Conservation (phyloP, 2,329 filamentous ascomycete species). For the Talaromyces sp. region DNA sequence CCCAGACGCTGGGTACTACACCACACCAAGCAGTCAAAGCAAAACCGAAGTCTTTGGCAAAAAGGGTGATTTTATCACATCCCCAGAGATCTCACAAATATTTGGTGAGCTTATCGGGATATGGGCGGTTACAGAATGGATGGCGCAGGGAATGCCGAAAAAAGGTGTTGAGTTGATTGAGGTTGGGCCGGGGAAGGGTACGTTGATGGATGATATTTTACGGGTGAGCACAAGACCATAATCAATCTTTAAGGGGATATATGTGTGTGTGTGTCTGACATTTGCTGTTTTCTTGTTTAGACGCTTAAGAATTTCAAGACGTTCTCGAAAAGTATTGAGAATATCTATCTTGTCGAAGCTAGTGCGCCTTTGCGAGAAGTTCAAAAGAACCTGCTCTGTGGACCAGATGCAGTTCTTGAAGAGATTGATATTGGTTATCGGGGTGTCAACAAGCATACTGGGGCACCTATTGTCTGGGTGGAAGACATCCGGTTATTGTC, state of each 20-base stretch:
- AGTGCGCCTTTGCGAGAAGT: slow-evolving; percentile 69
- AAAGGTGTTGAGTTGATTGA: slow-evolving; percentile 84
- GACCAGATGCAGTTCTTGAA: slow-evolving; percentile 59
- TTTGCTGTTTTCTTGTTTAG: slow-evolving; percentile 40
- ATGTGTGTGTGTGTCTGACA: not conserved
- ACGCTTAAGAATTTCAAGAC: slow-evolving; percentile 78
- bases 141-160: slow-evolving; percentile 72
- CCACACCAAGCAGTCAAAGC: slow-evolving; percentile 65
- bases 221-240: slow-evolving; percentile 54
- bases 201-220: slow-evolving; percentile 93
- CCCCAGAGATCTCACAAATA: slow-evolving; percentile 93
- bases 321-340: slow-evolving; percentile 70
- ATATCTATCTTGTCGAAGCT: slow-evolving; percentile 94
- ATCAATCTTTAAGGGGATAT: too few relatives aligned
- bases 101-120: slow-evolving; percentile 93
- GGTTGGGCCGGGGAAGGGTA: slow-evolving; percentile 88
- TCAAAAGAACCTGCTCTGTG: slow-evolving; percentile 79
- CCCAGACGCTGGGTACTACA: slow-evolving; percentile 90
- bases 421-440: slow-evolving; percentile 69
- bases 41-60: slow-evolving; percentile 83
- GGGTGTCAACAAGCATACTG: slow-evolving; percentile 69
- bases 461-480: slow-evolving; percentile 77
- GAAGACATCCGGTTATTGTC: slow-evolving; percentile 84
- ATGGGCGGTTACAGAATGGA: slow-evolving; percentile 96
- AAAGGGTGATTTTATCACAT: slow-evolving; percentile 93